These are phyloP conservation scores for Myxozyma neglecta DNA, from an alignment of 805 yeast species.

Conservation along the genomic window DNA sequence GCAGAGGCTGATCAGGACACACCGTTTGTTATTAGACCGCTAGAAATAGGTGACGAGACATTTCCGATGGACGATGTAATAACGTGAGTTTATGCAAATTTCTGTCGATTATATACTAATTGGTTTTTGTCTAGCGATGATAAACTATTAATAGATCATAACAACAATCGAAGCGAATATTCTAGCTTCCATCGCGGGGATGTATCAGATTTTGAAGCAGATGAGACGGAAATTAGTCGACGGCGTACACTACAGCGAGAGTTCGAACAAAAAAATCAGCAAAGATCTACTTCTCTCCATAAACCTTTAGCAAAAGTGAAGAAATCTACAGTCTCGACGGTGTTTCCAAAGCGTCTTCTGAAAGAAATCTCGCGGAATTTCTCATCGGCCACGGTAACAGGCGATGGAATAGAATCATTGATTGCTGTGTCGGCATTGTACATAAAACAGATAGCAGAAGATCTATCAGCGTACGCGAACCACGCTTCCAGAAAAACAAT, in stretches of 20 bases:
- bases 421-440: constrained; percentile 37
- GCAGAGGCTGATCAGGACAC: constrained; percentile 2
- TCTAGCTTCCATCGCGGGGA: not conserved
- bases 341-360: constrained; percentile 6
- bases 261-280: constrained; percentile 1
- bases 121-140: not conserved
- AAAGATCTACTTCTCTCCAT: not conserved
- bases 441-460: constrained; percentile 38
- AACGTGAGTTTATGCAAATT: not conserved
- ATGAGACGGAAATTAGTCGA: not conserved
- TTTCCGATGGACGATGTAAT: not conserved
- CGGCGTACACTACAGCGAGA: not conserved
- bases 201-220: not conserved
- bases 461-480: constrained; percentile 39
- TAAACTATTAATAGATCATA: not conserved
- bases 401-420: constrained; percentile 35
- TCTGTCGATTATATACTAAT: not conserved
- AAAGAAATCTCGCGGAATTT: constrained; percentile 6
- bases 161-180: not conserved
- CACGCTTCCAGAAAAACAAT: constrained; percentile 40
- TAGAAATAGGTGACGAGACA: not conserved
- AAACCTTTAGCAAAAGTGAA: not conserved
- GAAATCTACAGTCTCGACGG: not conserved
- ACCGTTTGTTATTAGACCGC: constrained; percentile 14
- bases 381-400: constrained; percentile 6